phyloP scores from a whole-genome alignment of 306 rosid genomes.

The Vigna unguiculata region DNA sequence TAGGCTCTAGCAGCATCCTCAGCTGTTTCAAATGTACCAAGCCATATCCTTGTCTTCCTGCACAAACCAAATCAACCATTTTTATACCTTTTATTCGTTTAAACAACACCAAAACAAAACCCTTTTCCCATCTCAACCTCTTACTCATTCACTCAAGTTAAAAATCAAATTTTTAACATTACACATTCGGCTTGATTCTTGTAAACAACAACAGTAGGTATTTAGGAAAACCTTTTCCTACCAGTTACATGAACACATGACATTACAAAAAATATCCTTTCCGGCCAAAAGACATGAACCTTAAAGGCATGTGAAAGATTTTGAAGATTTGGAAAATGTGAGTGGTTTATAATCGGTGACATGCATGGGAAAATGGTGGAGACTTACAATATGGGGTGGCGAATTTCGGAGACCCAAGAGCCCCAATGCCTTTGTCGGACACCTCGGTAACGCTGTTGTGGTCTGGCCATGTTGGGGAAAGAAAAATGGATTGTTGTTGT shows the following conservation, averaged over 20 bases:
- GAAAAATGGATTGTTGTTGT: slow-evolving; percentile 36
- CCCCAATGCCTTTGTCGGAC: slow-evolving; percentile 99
- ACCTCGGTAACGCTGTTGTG: slow-evolving; percentile 93
- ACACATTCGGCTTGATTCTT: not conserved
- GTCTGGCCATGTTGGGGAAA: slow-evolving; percentile 76
- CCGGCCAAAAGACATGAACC: too few species aligned
- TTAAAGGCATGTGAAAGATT: not conserved
- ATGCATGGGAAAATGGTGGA: slow-evolving; percentile 14
- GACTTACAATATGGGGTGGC: slow-evolving; percentile 92
- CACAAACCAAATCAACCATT: slow-evolving; percentile 16
- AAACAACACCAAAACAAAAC: not conserved
- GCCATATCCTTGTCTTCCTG: slow-evolving; percentile 98
- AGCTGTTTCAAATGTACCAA: slow-evolving; percentile 94
- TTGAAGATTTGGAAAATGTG: not conserved
- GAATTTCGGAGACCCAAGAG: slow-evolving; percentile 99
- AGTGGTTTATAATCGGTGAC: not conserved
- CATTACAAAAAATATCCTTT: too few species aligned
- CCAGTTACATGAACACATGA: not conserved
- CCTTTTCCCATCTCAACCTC: not conserved
- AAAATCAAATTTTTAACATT: too few species aligned
- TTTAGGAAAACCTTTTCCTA: not conserved
- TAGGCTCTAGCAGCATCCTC: slow-evolving; percentile 96
- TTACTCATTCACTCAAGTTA: too few species aligned
- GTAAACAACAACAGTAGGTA: not conserved
- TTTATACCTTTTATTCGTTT: not conserved